A percentile compares a stretch with the other conserved stretches of the same genome.
Evolutionary conservation across 2,329 filamentous ascomycete species (phyloP).

Genomic region (Trichothecium roseum): DNA sequence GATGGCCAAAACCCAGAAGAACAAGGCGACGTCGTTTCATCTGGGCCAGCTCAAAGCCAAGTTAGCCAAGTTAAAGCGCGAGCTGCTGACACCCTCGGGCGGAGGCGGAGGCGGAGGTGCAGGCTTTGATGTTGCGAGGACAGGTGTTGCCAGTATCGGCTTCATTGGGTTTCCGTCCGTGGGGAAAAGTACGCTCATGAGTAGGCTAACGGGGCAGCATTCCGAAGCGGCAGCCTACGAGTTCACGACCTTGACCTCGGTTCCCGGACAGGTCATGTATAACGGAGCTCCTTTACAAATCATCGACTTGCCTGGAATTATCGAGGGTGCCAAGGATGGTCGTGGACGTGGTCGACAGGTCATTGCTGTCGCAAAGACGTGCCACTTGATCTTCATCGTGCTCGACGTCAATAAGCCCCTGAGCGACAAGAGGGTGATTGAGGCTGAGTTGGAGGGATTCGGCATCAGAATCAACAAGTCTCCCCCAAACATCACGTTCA

Average conservation of each 20-base stretch:
- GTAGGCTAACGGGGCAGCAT: slow-evolving; percentile 84
- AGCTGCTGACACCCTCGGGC: slow-evolving; percentile 77
- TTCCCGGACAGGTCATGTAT: slow-evolving; percentile 91
- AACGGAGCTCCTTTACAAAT: slow-evolving; percentile 98
- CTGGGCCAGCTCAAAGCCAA: slow-evolving; percentile 96
- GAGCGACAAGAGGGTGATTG: slow-evolving; percentile 93
- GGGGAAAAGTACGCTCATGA: slow-evolving; percentile 98
- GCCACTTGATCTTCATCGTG: slow-evolving; percentile 97
- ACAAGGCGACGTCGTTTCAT: slow-evolving; percentile 91
- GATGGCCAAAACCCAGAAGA: slow-evolving; percentile 97
- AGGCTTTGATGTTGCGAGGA: slow-evolving; percentile 95
- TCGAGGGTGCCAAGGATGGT: slow-evolving; percentile 95
- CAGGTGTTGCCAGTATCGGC: slow-evolving; percentile 91
- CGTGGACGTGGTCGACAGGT: slow-evolving; percentile 96
- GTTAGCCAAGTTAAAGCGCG: slow-evolving; percentile 92
- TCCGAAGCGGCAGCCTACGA: slow-evolving; percentile 97
- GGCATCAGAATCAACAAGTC: slow-evolving; percentile 96
- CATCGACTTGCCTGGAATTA: slow-evolving; percentile 96
- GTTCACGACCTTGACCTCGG: slow-evolving; percentile 95
- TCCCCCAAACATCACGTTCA: slow-evolving; percentile 97
- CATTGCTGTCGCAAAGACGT: slow-evolving; percentile 97
- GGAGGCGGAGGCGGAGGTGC: slow-evolving; percentile 77
- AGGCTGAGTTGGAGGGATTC: slow-evolving; percentile 90
- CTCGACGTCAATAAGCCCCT: slow-evolving; percentile 97
- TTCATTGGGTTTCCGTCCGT: slow-evolving; percentile 99